Conservation (phyloP, 2,329 filamentous ascomycete genomes). For the Pestalotiopsis sp. region DNA sequence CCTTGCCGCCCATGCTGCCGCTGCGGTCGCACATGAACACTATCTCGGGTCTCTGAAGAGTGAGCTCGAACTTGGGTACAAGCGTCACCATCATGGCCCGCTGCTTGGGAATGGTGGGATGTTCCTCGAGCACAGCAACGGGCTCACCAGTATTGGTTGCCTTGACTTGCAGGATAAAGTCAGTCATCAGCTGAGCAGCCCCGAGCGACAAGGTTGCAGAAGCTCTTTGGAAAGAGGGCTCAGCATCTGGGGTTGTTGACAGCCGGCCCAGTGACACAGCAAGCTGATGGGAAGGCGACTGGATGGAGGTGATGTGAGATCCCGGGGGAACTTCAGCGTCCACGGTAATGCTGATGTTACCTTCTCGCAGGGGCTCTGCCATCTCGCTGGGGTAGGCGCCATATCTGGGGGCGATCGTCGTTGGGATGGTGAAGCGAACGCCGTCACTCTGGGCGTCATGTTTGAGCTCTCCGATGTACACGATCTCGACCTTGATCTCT, state of each 20-base stretch:
- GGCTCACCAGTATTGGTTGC: conserved; percentile 63
- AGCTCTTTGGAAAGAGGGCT: conserved; percentile 59
- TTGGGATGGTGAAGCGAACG: conserved; percentile 70
- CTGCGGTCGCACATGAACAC: conserved; percentile 75
- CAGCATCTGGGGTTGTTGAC: conserved; percentile 43
- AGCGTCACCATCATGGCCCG: conserved; percentile 71
- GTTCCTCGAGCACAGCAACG: conserved; percentile 66
- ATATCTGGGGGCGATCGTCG: conserved; percentile 68
- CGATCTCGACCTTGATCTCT: conserved; percentile 62
- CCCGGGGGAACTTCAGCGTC: conserved; percentile 61
- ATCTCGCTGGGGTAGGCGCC: conserved; percentile 47
- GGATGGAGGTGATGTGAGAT: conserved; percentile 61
- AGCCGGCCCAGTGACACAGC: conserved; percentile 65
- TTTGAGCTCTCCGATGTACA: conserved; percentile 71
- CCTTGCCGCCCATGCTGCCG: conserved; percentile 63
- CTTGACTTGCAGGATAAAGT: conserved; percentile 69
- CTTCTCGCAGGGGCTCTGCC: conserved; percentile 23
- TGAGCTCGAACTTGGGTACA: conserved; percentile 70
- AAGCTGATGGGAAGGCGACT: conserved; percentile 70
- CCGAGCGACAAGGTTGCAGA: conserved; percentile 62
- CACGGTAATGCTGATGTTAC: conserved; percentile 56
- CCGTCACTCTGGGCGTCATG: conserved; percentile 71
- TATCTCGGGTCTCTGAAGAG: conserved; percentile 59
- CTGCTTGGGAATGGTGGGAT: conserved; percentile 62
- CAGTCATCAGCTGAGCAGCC: conserved; percentile 56